Base-by-base conservation (phyloP, 2,329 filamentous ascomycete genomes). In the Hypoxylon sp. region DNA sequence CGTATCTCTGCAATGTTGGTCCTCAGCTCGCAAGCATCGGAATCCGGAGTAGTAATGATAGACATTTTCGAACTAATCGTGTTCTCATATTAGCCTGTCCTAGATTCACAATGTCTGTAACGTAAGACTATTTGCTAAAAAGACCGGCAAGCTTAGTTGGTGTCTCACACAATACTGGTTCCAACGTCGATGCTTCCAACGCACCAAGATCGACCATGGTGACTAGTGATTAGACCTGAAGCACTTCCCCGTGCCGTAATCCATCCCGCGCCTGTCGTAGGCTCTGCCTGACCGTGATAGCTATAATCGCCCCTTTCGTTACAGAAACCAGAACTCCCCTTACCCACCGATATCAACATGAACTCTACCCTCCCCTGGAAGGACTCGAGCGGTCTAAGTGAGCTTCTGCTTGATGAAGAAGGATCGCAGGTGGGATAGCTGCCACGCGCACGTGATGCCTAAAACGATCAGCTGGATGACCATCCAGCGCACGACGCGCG, bases 391-490 rank as follows among this genome's bases (percentile, higher is more conserved):
- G 9, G 44, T 16, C 22, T 88, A 99, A 64, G 96, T 98, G 78
- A 99, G 89, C 87, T 99, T 99, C 84, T 98, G 95, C 87, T 99
- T 99, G 85, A 99, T 99, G 84, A 99, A 99, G 87, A 99, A 99
- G 48, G 92, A 91, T 72, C 96, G 88, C 74, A 99, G 86, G 81
- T 99, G 95, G 56, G 93, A 97, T 48, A 99, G 85, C 80, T 99
- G 96, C 96, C 96, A 99, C 66, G 93, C 92, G 81, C 96, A 99
- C 32, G 96, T 97, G 59, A 90, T 85, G 58, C 90, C 92, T 56
- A 99, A 84, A 36, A 98, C 88, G 54, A 89, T 86, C 65, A 98
- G 83, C 81, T 99, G 96, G 71, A 98, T 91, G 70, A 97, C 76
- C 71, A 96, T 95, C 95, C 96, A 99, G 73, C 93, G 90, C 52